These are phyloP conservation scores for Hypoxylon sp. DNA, from an alignment of 2,329 filamentous ascomycete genomes.

Conservation along the genomic window DNA sequence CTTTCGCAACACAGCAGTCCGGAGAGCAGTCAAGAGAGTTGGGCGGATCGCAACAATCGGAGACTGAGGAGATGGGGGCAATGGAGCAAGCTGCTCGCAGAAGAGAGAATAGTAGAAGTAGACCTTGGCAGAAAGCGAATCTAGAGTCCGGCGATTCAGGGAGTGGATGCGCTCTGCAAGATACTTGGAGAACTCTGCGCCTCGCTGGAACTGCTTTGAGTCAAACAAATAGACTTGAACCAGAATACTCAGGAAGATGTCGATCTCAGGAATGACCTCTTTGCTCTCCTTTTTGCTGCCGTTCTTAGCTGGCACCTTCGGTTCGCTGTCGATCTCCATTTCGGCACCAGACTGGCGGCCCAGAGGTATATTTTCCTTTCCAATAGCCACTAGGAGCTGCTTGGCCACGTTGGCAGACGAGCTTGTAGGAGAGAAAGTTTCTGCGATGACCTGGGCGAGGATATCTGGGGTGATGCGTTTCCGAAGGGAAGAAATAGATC, in stretches of 20 bases:
- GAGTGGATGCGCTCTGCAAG: constrained; percentile 88
- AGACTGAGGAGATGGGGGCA: constrained; percentile 90
- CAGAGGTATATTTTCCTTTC: constrained; percentile 75
- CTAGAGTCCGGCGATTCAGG: constrained; percentile 92
- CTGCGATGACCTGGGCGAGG: constrained; percentile 82
- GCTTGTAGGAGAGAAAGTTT: constrained; percentile 78
- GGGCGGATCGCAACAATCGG: constrained; percentile 89
- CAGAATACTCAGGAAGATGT: constrained; percentile 89
- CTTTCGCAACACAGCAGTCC: constrained; percentile 96
- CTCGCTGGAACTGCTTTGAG: constrained; percentile 82
- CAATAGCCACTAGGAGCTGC: constrained; percentile 78
- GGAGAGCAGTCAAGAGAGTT: constrained; percentile 86
- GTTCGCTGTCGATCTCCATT: constrained; percentile 81
- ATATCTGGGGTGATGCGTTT: constrained; percentile 90
- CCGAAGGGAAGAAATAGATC: constrained; percentile 95
- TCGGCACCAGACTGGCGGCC: constrained; percentile 71
- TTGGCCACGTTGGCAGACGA: constrained; percentile 76
- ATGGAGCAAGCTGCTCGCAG: constrained; percentile 89
- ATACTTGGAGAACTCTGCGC: constrained; percentile 85
- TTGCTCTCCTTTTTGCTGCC: constrained; percentile 76
- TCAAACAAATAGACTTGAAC: constrained; percentile 92
- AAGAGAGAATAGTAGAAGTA: constrained; percentile 99
- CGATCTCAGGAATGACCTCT: constrained; percentile 87
- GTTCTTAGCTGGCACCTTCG: constrained; percentile 68
- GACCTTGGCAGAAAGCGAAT: constrained; percentile 92